Base-by-base conservation (phyloP, 306 rosid species). In the Vigna nakashimae region DNA sequence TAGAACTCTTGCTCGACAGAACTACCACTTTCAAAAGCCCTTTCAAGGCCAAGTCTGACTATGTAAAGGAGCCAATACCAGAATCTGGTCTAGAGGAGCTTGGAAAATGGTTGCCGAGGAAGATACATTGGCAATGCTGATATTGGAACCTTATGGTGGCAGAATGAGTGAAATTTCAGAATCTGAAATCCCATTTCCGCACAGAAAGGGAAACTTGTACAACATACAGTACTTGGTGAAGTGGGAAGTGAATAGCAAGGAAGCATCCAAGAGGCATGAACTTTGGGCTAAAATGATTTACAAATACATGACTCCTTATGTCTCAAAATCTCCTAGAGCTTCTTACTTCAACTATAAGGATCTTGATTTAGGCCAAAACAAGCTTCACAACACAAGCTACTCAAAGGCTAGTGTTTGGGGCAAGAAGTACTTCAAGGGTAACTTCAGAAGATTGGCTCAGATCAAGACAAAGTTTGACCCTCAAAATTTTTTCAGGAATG, bases 31-130 rank as follows among this genome's bases (percentile, higher is more conserved):
- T 7, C 66, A 85, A 89, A 72, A 85, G 79, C 74, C 57, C 82
- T 36, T 89, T 88, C 85, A 89, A 89, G 79, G 90, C 85, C 2
- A 91, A 87, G 71, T 91, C 92, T 15, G 93, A 91, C 48, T 89
- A 63, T 65, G 91, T 87, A 6, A 53, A 24, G 26, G 28, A 53
- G 26, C 90, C 92, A 14, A 84, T 86, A 64, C 84, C 90, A 50
- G 77, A 88, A 75, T 1, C 4, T 2, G 88, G 53, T 46, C 53
- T 89, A 10, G 57, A 69, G 89, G 87, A 52, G 51, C 80, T 30
- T 91, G 94, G 92, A 53, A 64, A 30, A 83, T 63, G 84, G 75
- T 92, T 30, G 60, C 50, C 56, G 55, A 85, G 56, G 92, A 85
- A 32, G 82, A 87, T 10, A 13, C 34, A 5, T 2, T 55, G 16